Conservation (phyloP, 306 rosid species). For the Potentilla sterilis region DNA sequence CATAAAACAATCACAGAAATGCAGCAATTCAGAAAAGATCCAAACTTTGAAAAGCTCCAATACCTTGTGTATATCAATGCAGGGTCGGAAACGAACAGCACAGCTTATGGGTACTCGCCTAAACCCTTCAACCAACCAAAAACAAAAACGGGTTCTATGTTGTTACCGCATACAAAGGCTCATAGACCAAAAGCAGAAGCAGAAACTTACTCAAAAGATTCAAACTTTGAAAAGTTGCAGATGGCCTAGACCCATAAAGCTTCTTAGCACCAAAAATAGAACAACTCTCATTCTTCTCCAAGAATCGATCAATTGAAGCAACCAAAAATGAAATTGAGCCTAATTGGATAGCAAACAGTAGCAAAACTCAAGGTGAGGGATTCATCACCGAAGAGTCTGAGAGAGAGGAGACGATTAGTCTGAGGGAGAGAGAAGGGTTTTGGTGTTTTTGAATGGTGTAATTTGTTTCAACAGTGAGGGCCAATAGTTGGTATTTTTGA, state of each 20-base stretch:
- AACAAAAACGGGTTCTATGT: neutral
- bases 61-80: constrained; percentile 91
- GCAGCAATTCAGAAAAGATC: neutral
- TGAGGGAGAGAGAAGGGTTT: too few species aligned
- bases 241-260: constrained; percentile 22
- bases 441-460: too few species aligned
- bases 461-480: too few species aligned
- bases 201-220: too few species aligned
- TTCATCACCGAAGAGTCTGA: too few species aligned
- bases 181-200: neutral
- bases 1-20: neutral
- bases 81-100: constrained; percentile 71
- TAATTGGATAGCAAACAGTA: too few species aligned
- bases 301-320: too few species aligned
- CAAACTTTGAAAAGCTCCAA: neutral
- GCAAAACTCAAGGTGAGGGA: too few species aligned
- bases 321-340: too few species aligned
- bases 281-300: too few species aligned
- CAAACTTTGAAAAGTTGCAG: neutral
- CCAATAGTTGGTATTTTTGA: too few species aligned
- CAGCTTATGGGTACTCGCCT: constrained; percentile 39
- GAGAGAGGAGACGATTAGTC: too few species aligned
- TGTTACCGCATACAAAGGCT: neutral
- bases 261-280: constrained; percentile 15
- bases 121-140: constrained; percentile 22